Evolutionary conservation across 331 rosid genomes (phyloP).

Genomic region (Pyrus hybrid): DNA sequence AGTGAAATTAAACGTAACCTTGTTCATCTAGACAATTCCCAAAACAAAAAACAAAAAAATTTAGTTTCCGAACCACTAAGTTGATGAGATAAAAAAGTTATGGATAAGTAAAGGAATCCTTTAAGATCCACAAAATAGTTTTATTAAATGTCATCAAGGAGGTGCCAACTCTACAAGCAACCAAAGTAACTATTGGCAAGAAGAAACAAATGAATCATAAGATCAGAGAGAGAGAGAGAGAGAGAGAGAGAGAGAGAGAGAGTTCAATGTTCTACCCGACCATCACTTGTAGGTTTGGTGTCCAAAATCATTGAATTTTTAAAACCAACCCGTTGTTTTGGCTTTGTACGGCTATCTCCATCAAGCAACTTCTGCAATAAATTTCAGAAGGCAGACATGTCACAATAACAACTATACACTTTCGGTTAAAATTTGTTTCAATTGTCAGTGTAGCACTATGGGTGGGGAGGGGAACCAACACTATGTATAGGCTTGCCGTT

Average conservation of each 20-base stretch:
- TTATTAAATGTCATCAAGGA: background rate
- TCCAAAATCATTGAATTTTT: conserved; percentile 89
- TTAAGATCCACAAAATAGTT: background rate
- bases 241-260: conserved; percentile 20
- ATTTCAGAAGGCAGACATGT: conserved; percentile 1
- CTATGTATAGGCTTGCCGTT: background rate
- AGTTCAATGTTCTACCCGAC: conserved; percentile 59
- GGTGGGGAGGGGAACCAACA: background rate
- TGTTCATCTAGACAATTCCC: conserved; percentile 61
- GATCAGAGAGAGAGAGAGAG: conserved; percentile 17
- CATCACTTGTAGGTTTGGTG: conserved; percentile 82
- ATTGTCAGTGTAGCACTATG: background rate
- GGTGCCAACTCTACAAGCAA: background rate
- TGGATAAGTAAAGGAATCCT: background rate
- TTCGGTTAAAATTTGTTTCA: background rate
- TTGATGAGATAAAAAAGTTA: background rate
- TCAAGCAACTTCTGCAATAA: conserved; percentile 70
- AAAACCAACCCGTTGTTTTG: conserved; percentile 75
- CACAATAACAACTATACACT: background rate
- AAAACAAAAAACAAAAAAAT: background rate
- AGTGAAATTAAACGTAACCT: conserved; percentile 86
- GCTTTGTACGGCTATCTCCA: conserved; percentile 54
- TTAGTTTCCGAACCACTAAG: background rate
- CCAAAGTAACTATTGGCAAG: background rate
- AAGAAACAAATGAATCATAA: background rate